Evolutionary conservation across 108 stramenopile genomes (phyloP), one percentile per base, ranked within the genome.

Genomic region (Stephanodiscus minutulus): DNA sequence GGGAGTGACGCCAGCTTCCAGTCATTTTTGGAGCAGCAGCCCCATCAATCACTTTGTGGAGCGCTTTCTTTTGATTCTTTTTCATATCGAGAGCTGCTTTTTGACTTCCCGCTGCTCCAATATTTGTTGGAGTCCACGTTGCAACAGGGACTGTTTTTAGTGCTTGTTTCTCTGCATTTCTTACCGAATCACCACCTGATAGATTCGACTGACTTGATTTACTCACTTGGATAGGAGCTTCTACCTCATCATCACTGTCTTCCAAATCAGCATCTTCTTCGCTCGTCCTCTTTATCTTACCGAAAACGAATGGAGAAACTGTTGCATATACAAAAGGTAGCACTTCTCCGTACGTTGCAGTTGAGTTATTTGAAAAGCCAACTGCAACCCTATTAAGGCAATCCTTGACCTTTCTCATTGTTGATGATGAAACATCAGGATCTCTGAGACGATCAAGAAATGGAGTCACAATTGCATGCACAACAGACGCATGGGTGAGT

Each of bases 341-440:
- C 5, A 90, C 50, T 64, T 87, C 92, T 3, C 87, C 73, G 15
- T 76, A 67, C 17, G 66, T 63, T 61, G 97, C 95, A 78, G 89
- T 91, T 24, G 88, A 75, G 67, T 99, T 99, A 50, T 84, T 76
- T 18, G 88, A 85, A 59, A 99, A 85, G 7, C 98, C 99, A 41
- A 94, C 84, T 8, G 85, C 91, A 41, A 96, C 87, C 25, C 92
- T 83, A 36, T 88, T 80, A n/a, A 97, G 86, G 62, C 91, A 91
- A 52, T 95, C 95, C 64, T 83, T 86, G 37, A 90, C 81, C 72
- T 83, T 87, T 50, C 88, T 70, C 37, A 92, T 84, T 12, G 65
- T 82, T 7, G 66, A 59, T 7, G 88, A 59, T 35, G 63, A 79
- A 43, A 84, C 75, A 66, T 86, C 79, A 68, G 85, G 70, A 47